Conservation (phyloP, 805 yeast genomes). For the Yarrowia bubula region DNA sequence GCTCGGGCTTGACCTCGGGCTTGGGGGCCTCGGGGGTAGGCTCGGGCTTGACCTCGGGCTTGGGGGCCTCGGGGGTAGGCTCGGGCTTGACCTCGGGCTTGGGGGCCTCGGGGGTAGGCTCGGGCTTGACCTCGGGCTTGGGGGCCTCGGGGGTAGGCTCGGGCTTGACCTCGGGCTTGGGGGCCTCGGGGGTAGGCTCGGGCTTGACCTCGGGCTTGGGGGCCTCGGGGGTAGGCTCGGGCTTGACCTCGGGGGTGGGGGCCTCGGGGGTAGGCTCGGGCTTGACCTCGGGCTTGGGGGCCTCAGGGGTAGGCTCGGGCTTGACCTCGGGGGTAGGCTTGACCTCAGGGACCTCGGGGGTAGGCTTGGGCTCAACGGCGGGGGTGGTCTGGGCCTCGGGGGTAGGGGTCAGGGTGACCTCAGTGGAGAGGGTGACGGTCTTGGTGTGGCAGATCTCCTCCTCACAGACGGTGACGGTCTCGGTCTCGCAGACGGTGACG, state of each 20-base stretch:
- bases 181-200: slow-evolving; percentile 1
- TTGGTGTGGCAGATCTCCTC: slow-evolving; percentile 21
- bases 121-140: slow-evolving; percentile 2
- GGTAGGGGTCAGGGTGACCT: slow-evolving; percentile 22
- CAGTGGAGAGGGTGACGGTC: slow-evolving; percentile 25
- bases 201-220: not conserved
- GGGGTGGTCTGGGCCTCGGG: not conserved
- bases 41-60: slow-evolving; percentile 21
- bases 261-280: not conserved
- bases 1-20: slow-evolving; percentile 4
- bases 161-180: slow-evolving; percentile 13
- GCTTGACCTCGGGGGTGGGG: not conserved
- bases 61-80: slow-evolving; percentile 8
- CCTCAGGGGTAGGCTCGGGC: slow-evolving; percentile 15
- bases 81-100: slow-evolving; percentile 3
- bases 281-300: slow-evolving; percentile 7
- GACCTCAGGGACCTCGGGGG: not conserved
- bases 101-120: slow-evolving; percentile 6
- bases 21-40: slow-evolving; percentile 6
- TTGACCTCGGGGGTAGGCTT: not conserved
- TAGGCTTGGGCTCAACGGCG: not conserved
- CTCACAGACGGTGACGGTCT: slow-evolving; percentile 25
- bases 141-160: slow-evolving; percentile 4
- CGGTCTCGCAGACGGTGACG: slow-evolving; percentile 24
- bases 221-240: not conserved